phyloP scores from a whole-genome alignment of 495 filamentous ascomycete genomes.

The Aspergillus sparsus region DNA sequence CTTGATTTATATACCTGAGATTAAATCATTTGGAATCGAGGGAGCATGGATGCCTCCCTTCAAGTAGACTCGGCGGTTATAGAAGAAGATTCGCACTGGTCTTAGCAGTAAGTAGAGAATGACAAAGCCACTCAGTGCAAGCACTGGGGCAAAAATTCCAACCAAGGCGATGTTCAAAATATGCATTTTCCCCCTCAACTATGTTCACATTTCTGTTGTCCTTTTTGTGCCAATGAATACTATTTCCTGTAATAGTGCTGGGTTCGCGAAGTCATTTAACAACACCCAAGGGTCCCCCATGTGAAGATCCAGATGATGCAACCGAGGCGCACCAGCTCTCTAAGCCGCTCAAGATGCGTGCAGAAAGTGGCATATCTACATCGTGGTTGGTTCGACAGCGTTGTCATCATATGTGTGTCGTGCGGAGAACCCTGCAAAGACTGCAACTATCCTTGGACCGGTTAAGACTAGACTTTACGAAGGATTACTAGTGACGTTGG shows the following conservation, averaged over 20 bases:
- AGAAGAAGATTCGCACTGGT: conserved; percentile 3
- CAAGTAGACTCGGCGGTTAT: conserved; percentile 11
- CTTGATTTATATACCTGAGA: conserved; percentile 10
- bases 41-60: conserved; percentile 10
- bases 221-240: not conserved
- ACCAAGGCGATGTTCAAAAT: not conserved
- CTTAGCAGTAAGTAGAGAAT: conserved; percentile 5
- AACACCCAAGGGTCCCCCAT: not conserved
- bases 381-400: conserved; percentile 6
- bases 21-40: conserved; percentile 11
- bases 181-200: not conserved
- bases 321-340: not conserved
- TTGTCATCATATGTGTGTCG: not conserved
- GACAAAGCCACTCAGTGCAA: conserved; percentile 3
- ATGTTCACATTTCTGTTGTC: not conserved
- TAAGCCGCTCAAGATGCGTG: conserved; percentile 4
- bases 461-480: not conserved
- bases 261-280: not conserved
- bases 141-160: conserved; percentile 6
- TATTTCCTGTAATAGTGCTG: not conserved
- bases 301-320: not conserved
- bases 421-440: conserved; percentile 15
- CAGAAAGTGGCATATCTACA: not conserved
- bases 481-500: not conserved
- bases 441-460: not conserved